phyloP scores from a whole-genome alignment of 352 stramenopile genomes.

The Pilasporangium apinafurcum region DNA sequence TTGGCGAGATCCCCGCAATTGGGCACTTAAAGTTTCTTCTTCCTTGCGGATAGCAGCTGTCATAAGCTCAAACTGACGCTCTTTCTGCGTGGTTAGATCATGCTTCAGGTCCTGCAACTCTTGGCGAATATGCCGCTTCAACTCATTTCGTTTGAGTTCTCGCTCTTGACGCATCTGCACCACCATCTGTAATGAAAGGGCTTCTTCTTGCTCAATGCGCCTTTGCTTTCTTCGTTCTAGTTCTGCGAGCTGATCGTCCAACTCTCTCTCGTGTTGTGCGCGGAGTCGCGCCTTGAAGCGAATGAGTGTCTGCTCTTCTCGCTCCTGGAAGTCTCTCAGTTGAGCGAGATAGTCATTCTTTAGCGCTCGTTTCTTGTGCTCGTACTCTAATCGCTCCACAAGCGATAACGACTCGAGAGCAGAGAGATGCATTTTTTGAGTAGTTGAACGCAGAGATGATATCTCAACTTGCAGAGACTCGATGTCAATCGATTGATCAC shows the following conservation, averaged over 20 bases:
- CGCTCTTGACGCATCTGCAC: conserved; percentile 46
- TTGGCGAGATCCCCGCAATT: conserved; percentile 25
- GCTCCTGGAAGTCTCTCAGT: conserved; percentile 59
- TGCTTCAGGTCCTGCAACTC: conserved; percentile 47
- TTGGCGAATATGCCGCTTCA: conserved; percentile 32
- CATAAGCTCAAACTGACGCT: conserved; percentile 31
- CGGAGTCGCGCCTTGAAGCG: conserved; percentile 60
- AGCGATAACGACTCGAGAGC: conserved; percentile 45
- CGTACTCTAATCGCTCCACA: conserved; percentile 54
- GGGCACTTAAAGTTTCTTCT: conserved; percentile 26
- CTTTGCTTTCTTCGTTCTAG: conserved; percentile 48
- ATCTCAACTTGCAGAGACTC: conserved; percentile 49
- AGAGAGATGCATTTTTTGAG: conserved; percentile 41
- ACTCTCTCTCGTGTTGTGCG: conserved; percentile 49
- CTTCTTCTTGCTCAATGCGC: conserved; percentile 60
- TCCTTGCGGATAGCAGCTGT: conserved; percentile 33
- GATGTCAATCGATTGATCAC: conserved; percentile 40
- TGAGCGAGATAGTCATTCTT: conserved; percentile 54
- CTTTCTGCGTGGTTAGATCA: conserved; percentile 35
- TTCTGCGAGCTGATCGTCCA: conserved; percentile 57
- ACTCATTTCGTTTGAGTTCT: conserved; percentile 33
- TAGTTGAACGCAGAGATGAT: conserved; percentile 32
- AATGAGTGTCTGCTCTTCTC: conserved; percentile 59
- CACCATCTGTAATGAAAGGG: conserved; percentile 34
- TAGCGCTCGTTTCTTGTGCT: conserved; percentile 66